Evolutionary conservation across 164 flowering plant species (phyloP).

Genomic region (Santalum album): DNA sequence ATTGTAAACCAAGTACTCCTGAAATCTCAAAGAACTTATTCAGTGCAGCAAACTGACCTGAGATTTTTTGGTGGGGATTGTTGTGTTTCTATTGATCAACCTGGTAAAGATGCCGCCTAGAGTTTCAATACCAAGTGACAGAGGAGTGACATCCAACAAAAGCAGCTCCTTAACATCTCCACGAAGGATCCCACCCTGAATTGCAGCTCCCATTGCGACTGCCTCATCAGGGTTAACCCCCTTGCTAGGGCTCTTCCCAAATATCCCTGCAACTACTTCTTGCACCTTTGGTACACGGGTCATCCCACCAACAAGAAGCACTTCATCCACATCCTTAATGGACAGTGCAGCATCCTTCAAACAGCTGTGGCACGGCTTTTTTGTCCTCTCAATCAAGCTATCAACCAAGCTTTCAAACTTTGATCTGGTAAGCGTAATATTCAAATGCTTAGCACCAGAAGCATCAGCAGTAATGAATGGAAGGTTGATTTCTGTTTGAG

Average conservation of each 20-base stretch:
- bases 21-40: neutral
- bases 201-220: conserved; percentile 81
- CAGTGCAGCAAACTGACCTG: conserved; percentile 30
- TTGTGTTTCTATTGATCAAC: conserved; percentile 55
- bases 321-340: conserved; percentile 57
- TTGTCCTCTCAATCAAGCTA: conserved; percentile 51
- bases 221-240: conserved; percentile 80
- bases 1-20: too few species aligned
- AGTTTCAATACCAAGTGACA: conserved; percentile 68
- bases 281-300: conserved; percentile 70
- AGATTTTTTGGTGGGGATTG: conserved; percentile 56
- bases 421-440: conserved; percentile 55
- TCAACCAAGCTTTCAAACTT: conserved; percentile 54
- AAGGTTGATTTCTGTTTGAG: conserved; percentile 63
- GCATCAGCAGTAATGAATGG: conserved; percentile 72
- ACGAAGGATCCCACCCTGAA: conserved; percentile 66
- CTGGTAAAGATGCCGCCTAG: conserved; percentile 63
- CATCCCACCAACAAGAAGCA: conserved; percentile 76
- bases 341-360: conserved; percentile 62
- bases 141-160: conserved; percentile 62
- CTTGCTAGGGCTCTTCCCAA: conserved; percentile 63
- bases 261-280: conserved; percentile 48
- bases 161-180: conserved; percentile 72
- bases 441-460: conserved; percentile 65
- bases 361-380: conserved; percentile 50